Evolutionary conservation across 2,329 filamentous ascomycete genomes (phyloP).

Genomic region (Colletotrichum sp.): DNA sequence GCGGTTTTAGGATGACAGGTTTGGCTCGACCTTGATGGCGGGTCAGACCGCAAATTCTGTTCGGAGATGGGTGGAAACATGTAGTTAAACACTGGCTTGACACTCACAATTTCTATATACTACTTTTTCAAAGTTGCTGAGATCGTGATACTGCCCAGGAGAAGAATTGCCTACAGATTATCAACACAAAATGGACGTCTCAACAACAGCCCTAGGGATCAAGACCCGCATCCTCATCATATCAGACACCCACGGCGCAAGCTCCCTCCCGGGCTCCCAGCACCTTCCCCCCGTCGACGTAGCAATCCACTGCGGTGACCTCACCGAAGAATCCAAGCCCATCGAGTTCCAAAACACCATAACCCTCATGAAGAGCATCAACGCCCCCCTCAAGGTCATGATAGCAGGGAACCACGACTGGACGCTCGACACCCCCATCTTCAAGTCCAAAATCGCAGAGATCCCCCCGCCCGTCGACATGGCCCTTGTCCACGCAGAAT

Average conservation of each 20-base stretch:
- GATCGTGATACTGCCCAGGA: not conserved
- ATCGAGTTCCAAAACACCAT: conserved; percentile 42
- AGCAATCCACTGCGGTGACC: conserved; percentile 54
- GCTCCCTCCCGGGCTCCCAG: conserved; percentile 16
- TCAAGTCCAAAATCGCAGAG: not conserved
- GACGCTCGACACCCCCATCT: conserved; percentile 33
- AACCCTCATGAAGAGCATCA: conserved; percentile 38
- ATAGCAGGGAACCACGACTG: conserved; percentile 61
- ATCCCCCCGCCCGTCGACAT: not conserved
- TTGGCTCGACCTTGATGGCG: not conserved
- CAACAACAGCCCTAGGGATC: not conserved
- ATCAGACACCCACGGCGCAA: conserved; percentile 40
- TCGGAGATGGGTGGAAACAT: not conserved
- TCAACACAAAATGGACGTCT: not conserved
- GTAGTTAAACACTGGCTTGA: not conserved
- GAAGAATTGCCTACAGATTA: not conserved
- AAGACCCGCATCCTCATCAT: conserved; percentile 43
- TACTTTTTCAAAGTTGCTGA: not conserved
- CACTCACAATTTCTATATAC: not conserved
- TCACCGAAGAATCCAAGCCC: conserved; percentile 49
- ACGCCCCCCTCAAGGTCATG: conserved; percentile 50
- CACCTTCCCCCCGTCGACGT: conserved; percentile 46
- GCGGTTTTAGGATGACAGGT: fast-evolving
- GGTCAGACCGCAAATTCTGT: not conserved
- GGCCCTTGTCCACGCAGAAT: conserved; percentile 28